Evolutionary conservation across 164 flowering plant species (phyloP).

Genomic region (Aristolochia fimbriata): DNA sequence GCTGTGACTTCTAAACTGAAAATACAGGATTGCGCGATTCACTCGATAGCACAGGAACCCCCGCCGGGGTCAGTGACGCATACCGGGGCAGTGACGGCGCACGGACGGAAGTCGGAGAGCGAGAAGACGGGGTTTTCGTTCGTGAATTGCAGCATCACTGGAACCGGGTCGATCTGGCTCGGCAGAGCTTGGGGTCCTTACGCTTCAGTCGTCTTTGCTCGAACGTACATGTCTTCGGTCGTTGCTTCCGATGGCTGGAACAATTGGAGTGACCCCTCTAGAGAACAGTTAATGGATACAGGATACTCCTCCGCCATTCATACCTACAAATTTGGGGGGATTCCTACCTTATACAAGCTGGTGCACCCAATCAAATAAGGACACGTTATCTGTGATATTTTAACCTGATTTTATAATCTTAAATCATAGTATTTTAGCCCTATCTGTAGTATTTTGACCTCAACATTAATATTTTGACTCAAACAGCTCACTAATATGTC

Average conservation of each 20-base stretch:
- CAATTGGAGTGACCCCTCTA: conserved; percentile 40
- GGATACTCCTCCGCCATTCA: too few relatives aligned
- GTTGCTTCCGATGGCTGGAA: conserved; percentile 52
- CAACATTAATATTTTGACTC: too few relatives aligned
- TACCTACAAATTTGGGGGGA: conserved; percentile 6
- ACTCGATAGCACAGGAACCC: conserved; percentile 30
- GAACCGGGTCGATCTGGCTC: conserved; percentile 63
- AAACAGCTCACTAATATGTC: too few relatives aligned
- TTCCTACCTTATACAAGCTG: too few relatives aligned
- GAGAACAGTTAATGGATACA: conserved; percentile 35
- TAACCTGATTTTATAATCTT: too few relatives aligned
- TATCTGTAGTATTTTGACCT: too few relatives aligned
- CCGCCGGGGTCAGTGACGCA: conserved; percentile 16
- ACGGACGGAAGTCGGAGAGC: conserved; percentile 31
- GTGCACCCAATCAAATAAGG: too few relatives aligned
- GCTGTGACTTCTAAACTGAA: background rate
- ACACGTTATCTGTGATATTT: too few relatives aligned
- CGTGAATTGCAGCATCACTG: conserved; percentile 49
- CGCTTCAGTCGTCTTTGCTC: conserved; percentile 56
- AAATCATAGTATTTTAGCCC: too few relatives aligned
- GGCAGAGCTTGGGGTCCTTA: conserved; percentile 79
- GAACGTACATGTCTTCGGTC: conserved; percentile 52
- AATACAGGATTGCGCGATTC: conserved; percentile 33
- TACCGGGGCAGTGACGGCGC: conserved; percentile 70
- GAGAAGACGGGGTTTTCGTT: conserved; percentile 73